phyloP scores from a whole-genome alignment of 2,329 filamentous ascomycete species.

The Aspergillus viridinutans region DNA sequence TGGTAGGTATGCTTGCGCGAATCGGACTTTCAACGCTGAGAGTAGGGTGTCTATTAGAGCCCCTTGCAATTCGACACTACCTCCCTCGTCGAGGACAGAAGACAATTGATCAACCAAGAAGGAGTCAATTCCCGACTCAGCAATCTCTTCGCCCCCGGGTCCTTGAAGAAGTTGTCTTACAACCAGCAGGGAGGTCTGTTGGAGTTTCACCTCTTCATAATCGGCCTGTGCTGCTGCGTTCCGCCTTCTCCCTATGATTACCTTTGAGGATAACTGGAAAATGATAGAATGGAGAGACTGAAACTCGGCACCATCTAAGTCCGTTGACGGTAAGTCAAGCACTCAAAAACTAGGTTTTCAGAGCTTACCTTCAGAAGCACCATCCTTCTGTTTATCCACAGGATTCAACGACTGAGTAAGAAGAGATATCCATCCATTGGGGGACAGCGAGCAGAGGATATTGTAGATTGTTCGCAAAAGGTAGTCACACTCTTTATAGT shows the following conservation, averaged over 20 bases:
- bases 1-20: slow-evolving; percentile 34
- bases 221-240: slow-evolving; percentile 30
- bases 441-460: slow-evolving; percentile 64
- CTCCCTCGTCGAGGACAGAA: slow-evolving; percentile 52
- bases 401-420: slow-evolving; percentile 57
- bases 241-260: slow-evolving; percentile 22
- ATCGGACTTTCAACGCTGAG: slow-evolving; percentile 63
- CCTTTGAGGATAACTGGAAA: slow-evolving; percentile 28
- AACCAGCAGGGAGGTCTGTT: slow-evolving; percentile 65
- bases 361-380: slow-evolving; percentile 48
- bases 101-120: slow-evolving; percentile 65
- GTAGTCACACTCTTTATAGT: slow-evolving; percentile 73
- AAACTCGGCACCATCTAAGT: slow-evolving; percentile 21
- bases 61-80: slow-evolving; percentile 69
- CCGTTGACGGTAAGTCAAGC: not conserved
- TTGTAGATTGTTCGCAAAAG: slow-evolving; percentile 71
- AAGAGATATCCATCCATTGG: slow-evolving; percentile 66
- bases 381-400: slow-evolving; percentile 43
- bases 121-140: slow-evolving; percentile 59
- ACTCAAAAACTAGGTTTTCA: not conserved
- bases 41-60: slow-evolving; percentile 75
- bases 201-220: slow-evolving; percentile 60
- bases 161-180: slow-evolving; percentile 49
- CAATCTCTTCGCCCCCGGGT: slow-evolving; percentile 35
- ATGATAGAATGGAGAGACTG: slow-evolving; percentile 32